phyloP scores from a whole-genome alignment of 768 basidiomycete species.

The Epithele typhae region DNA sequence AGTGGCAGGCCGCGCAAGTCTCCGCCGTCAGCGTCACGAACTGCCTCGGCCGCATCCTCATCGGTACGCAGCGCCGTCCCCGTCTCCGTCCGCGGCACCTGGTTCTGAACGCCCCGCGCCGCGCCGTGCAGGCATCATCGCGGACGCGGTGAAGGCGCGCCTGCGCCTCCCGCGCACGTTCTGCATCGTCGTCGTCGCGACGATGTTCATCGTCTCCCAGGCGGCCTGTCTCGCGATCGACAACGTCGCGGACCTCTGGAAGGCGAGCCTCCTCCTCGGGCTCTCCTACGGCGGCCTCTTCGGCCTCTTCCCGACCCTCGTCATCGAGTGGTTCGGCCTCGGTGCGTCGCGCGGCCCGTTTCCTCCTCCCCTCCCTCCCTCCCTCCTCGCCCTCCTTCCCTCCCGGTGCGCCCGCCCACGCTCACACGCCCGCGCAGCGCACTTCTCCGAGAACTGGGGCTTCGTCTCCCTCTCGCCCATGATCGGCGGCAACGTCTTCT shows the following conservation, averaged over 20 bases:
- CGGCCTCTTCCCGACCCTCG: conserved; percentile 69
- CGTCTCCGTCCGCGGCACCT: neutral
- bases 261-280: conserved; percentile 50
- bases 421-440: conserved; percentile 34
- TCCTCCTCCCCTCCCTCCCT: neutral
- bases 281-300: conserved; percentile 72
- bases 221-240: conserved; percentile 49
- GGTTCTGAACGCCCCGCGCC: neutral
- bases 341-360: conserved; percentile 48
- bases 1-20: conserved; percentile 83
- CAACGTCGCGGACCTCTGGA: conserved; percentile 65
- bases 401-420: neutral
- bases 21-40: conserved; percentile 80
- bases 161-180: conserved; percentile 62
- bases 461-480: conserved; percentile 70
- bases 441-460: conserved; percentile 87
- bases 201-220: conserved; percentile 71
- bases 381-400: neutral
- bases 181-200: conserved; percentile 62
- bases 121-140: conserved; percentile 49
- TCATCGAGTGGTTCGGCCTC: conserved; percentile 88
- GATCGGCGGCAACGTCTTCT: conserved; percentile 78
- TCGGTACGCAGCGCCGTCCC: conserved; percentile 42
- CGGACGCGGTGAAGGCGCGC: conserved; percentile 58
- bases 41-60: conserved; percentile 70